phyloP scores from a whole-genome alignment of 2,329 filamentous ascomycete genomes.

The Alternaria brassicae region DNA sequence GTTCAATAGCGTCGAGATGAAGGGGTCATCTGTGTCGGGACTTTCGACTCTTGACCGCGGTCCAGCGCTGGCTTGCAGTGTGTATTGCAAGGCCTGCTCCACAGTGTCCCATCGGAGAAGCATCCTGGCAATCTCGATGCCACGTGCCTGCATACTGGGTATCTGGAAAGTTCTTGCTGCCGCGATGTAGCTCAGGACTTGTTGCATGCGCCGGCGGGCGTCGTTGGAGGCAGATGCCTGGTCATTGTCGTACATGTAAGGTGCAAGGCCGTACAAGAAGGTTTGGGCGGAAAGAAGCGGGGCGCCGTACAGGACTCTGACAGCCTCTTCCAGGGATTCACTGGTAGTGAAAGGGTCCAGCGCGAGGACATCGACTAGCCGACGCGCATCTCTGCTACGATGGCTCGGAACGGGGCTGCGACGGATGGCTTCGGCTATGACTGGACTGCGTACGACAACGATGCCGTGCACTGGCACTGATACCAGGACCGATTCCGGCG shows the following conservation, averaged over 20 bases:
- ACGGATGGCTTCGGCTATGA: conserved; percentile 41
- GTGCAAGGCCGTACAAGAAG: conserved; percentile 41
- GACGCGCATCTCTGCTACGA: conserved; percentile 35
- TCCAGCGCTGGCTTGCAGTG: conserved; percentile 53
- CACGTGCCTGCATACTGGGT: conserved; percentile 62
- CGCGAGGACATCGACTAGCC: conserved; percentile 37
- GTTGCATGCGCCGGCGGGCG: conserved; percentile 46
- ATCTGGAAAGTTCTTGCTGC: conserved; percentile 67
- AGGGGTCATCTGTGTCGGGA: conserved; percentile 59
- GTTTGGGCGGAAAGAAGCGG: conserved; percentile 37
- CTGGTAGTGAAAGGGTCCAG: conserved; percentile 38
- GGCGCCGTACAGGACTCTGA: conserved; percentile 48
- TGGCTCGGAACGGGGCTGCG: conserved; percentile 27
- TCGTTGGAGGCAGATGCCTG: conserved; percentile 33
- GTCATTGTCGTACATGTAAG: conserved; percentile 35
- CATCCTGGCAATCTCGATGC: conserved; percentile 65
- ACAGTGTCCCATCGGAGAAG: conserved; percentile 69
- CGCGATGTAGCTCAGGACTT: conserved; percentile 66
- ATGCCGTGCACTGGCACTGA: conserved; percentile 47
- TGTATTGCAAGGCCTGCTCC: conserved; percentile 67
- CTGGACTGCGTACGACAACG: conserved; percentile 45
- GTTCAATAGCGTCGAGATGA: conserved; percentile 62
- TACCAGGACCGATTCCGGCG: conserved; percentile 35
- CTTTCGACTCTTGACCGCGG: conserved; percentile 19
- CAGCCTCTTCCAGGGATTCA: conserved; percentile 44